Conservation (phyloP, 306 rosid species). For the Vigna trinervia region DNA sequence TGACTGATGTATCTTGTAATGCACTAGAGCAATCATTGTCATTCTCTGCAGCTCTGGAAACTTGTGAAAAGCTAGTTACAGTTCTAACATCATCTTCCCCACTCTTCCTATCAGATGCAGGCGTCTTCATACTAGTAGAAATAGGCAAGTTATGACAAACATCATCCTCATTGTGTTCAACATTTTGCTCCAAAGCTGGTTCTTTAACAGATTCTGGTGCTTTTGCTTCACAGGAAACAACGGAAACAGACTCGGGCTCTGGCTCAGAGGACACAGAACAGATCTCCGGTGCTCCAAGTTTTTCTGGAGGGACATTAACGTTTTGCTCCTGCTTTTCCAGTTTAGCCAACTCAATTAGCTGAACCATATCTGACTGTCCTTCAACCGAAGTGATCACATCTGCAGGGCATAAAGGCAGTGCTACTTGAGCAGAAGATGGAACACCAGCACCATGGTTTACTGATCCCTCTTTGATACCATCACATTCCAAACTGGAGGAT, state of each 20-base stretch:
- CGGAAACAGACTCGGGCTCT: conserved; percentile 51
- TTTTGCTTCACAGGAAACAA: conserved; percentile 51
- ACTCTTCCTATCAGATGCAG: conserved; percentile 58
- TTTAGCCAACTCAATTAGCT: conserved; percentile 51
- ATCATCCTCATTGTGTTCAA: conserved; percentile 48
- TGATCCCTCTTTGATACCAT: conserved; percentile 55
- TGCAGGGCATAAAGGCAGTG: neutral
- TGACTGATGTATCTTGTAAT: conserved; percentile 52
- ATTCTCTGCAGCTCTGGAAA: conserved; percentile 47
- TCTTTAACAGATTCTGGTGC: conserved; percentile 46
- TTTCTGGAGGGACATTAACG: conserved; percentile 50
- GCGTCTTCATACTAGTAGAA: conserved; percentile 42
- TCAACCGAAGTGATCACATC: conserved; percentile 47
- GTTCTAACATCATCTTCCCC: conserved; percentile 53
- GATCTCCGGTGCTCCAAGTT: conserved; percentile 49
- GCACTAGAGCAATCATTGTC: conserved; percentile 55
- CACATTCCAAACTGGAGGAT: conserved; percentile 46
- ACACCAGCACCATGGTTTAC: conserved; percentile 56
- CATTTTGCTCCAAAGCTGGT: conserved; percentile 49
- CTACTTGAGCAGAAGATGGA: conserved; percentile 54
- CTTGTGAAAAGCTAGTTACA: conserved; percentile 39
- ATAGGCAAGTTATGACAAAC: conserved; percentile 32
- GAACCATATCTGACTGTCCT: conserved; percentile 50
- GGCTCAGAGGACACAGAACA: conserved; percentile 41
- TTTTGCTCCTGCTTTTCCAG: conserved; percentile 59